Evolutionary conservation across 2,329 filamentous ascomycete species (phyloP), one percentile per base, ranked within the genome.

Genomic region (Penicillium nordicum): DNA sequence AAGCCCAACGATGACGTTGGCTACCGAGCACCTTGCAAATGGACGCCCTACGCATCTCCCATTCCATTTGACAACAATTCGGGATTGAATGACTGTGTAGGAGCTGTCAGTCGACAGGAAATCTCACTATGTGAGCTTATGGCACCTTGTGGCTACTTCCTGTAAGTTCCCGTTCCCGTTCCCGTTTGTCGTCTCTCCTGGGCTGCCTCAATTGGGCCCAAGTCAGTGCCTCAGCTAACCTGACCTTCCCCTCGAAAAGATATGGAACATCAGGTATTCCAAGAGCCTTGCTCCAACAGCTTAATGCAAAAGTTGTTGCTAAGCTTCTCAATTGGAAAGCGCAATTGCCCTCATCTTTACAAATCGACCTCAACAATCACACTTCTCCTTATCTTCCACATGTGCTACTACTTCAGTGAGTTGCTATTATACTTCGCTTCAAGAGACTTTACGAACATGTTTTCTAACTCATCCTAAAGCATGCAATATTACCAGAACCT

Each of bases 401-500:
- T 43, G 60, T 70, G 14, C 40, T 71, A 12, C 51, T 71, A 16
- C 59, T 71, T 4, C 67, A 70, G 67, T 69, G 57, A 52, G 64
- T 48, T 23, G 4, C 32, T 23, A 27, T 5, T 40, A 4, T 42
- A 9, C 16, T 48, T 47, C 3, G 9, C 12, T 37, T 21, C 4
- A 7, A 2, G 30, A 3, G 40, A 57, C 18, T 53, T 34, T 14
- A 6, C 2, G 11, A 14, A 36, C 4, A 5, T 12, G 3, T 37
- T 25, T 27, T 6, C 38, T 36, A 30, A 44, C 16, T 4, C n/a
- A 23, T 27, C 11, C 16, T 5, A 44, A 44, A 51, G 49, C 50
- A 70, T 74, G 64, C 69, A 73, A 60, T 74, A 73, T 47, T 63
- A 73, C 46, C 69, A 73, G 38, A 63, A 68, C 16, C 67, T 71